A percentile compares a stretch with the other conserved stretches of the same genome.
These are phyloP conservation scores for Fusarium tuaranense DNA, from an alignment of 2,329 filamentous ascomycete species.

Conservation along the genomic window DNA sequence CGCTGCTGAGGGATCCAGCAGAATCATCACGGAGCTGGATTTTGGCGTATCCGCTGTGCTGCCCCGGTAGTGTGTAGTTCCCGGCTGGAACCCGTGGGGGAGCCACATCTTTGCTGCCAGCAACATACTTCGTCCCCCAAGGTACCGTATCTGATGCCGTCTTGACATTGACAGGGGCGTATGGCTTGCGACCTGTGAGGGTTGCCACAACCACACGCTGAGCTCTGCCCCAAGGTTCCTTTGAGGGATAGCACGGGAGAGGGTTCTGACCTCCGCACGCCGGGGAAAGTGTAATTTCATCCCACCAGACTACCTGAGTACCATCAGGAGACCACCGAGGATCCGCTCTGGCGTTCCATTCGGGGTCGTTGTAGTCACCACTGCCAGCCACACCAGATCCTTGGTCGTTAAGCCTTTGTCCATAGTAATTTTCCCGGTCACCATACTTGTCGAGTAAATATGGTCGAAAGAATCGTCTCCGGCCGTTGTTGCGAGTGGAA, in stretches of 20 bases:
- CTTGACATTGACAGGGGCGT: background rate
- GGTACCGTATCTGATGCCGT: background rate
- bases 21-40: background rate
- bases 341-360: background rate
- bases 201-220: background rate
- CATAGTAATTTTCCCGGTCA: background rate
- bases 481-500: background rate
- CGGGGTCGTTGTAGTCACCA: background rate
- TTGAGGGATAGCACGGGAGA: background rate
- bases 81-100: background rate
- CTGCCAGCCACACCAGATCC: background rate
- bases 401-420: background rate
- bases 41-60: background rate
- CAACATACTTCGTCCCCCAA: background rate
- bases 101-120: background rate
- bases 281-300: background rate
- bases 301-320: background rate
- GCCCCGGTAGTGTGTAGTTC: background rate
- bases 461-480: background rate
- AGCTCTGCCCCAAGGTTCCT: background rate
- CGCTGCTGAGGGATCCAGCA: background rate
- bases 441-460: background rate
- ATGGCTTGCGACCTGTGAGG: background rate
- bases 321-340: background rate
- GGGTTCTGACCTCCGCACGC: background rate